Evolutionary conservation across 2,329 filamentous ascomycete genomes (phyloP).

Genomic region (Colletotrichum sansevieriae): DNA sequence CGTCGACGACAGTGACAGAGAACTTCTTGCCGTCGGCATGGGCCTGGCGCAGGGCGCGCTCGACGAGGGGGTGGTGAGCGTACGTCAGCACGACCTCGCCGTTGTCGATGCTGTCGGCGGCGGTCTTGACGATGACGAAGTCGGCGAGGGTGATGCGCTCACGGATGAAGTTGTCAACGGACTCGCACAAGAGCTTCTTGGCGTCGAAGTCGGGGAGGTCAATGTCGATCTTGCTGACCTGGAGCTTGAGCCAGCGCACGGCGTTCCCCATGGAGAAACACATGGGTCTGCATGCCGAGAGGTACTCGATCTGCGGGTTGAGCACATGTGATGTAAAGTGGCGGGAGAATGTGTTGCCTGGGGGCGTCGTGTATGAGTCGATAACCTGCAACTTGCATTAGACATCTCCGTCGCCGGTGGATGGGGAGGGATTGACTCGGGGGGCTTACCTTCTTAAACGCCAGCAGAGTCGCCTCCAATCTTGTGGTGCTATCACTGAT

Average conservation of each 20-base stretch:
- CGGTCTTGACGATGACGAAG: slow-evolving; percentile 84
- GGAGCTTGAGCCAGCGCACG: slow-evolving; percentile 92
- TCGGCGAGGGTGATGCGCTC: slow-evolving; percentile 92
- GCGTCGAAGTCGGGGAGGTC: slow-evolving; percentile 85
- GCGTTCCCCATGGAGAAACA: slow-evolving; percentile 98
- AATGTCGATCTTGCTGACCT: slow-evolving; percentile 91
- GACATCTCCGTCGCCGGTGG: neutral
- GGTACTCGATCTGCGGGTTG: slow-evolving; percentile 94
- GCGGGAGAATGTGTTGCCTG: slow-evolving; percentile 85
- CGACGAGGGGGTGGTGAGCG: slow-evolving; percentile 87
- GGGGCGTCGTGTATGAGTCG: slow-evolving; percentile 89
- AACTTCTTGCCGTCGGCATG: slow-evolving; percentile 79
- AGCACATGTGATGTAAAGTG: slow-evolving; percentile 93
- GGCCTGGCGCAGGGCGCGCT: slow-evolving; percentile 83
- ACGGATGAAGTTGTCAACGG: slow-evolving; percentile 90
- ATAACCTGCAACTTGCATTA: slow-evolving; percentile 74
- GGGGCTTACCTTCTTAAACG: slow-evolving; percentile 81
- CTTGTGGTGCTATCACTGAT: slow-evolving; percentile 91
- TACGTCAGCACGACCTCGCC: slow-evolving; percentile 90
- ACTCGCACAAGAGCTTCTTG: slow-evolving; percentile 75
- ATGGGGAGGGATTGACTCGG: neutral
- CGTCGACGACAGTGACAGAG: slow-evolving; percentile 86
- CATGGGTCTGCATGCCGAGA: slow-evolving; percentile 93
- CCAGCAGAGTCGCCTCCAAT: slow-evolving; percentile 87
- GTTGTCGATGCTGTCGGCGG: slow-evolving; percentile 79